These are phyloP conservation scores for Leptographium lundbergii DNA, from an alignment of 2,329 filamentous ascomycete species.

Conservation along the genomic window DNA sequence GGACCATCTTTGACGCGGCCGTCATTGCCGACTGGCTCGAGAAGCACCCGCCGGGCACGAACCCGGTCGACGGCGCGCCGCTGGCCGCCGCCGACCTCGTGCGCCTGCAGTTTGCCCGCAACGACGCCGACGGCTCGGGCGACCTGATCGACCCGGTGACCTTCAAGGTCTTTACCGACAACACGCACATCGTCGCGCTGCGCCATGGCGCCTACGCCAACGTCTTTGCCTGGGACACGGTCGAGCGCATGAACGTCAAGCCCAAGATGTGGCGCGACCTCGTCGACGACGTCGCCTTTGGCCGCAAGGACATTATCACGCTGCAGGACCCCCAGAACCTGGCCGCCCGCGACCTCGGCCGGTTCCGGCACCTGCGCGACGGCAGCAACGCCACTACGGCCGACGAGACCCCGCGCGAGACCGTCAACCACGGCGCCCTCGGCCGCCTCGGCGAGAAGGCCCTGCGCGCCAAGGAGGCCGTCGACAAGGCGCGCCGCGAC, in stretches of 20 bases:
- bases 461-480: conserved; percentile 78
- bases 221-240: conserved; percentile 91
- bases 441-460: conserved; percentile 74
- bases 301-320: conserved; percentile 84
- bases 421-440: conserved; percentile 68
- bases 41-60: conserved; percentile 64
- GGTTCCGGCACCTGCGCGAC: conserved; percentile 82
- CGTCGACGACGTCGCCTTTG: conserved; percentile 76
- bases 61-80: conserved; percentile 73
- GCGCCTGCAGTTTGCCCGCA: conserved; percentile 82
- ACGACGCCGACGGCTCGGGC: conserved; percentile 59
- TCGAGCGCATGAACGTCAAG: conserved; percentile 92
- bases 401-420: conserved; percentile 48
- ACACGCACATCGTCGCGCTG: conserved; percentile 90
- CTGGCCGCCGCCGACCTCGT: conserved; percentile 75
- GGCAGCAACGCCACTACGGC: conserved; percentile 56
- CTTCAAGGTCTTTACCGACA: conserved; percentile 95
- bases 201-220: conserved; percentile 73
- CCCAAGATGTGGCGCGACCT: conserved; percentile 91
- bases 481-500: conserved; percentile 61
- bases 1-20: conserved; percentile 89
- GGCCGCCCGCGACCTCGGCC: conserved; percentile 66
- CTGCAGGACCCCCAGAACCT: conserved; percentile 92
- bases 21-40: conserved; percentile 91
- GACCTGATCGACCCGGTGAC: conserved; percentile 95